Base-by-base conservation (phyloP, 345 rosid genomes). In the Balakata baccata region DNA sequence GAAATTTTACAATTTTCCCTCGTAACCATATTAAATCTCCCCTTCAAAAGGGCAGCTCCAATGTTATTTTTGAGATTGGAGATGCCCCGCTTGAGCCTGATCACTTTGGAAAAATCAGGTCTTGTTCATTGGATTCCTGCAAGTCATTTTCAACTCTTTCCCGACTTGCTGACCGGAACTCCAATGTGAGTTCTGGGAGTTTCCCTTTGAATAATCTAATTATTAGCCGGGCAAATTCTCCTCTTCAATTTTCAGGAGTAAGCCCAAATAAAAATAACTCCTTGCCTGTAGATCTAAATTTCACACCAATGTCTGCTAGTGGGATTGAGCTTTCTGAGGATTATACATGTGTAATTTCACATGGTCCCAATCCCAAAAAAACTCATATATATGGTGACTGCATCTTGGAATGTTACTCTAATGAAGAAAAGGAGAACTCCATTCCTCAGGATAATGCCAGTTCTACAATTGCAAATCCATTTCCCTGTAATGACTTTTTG, bases 281-380 rank as follows among this genome's bases (percentile, higher is more conserved):
- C 54, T 59, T 49, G 0, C 70, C 22, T 64, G 2, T 18, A 34
- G 70, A 75, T 22, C 67, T 74, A 73, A 76, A 59, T 81, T 71
- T 68, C 61, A 38, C 71, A 54, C 62, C 79, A n/a, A 56, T 53
- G 56, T 50, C 82, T 11, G 89, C 90, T 47, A 84, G 80, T 23
- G 94, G 87, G 74, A 85, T 92, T 81, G 97, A 89, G 85, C 89
- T 85, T 64, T 93, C 97, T 10, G 97, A 96, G 86, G 99, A 92
- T 53, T 95, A 95, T 84, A 95, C 99, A 66, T 84, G 99, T 53
- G 88, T 92, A 38, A 91, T 81, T 68, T 80, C 89, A 9, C 94
- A 87, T 57, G 98, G 97, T 82, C 90, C 97, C 69, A 87, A 85
- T 79, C 92, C 97, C 0, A 87, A 82, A 74, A 95, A 89, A 6